These are phyloP conservation scores for Xerocomus brunneocitrinus DNA, from an alignment of 768 basidiomycete species.

Conservation along the genomic window DNA sequence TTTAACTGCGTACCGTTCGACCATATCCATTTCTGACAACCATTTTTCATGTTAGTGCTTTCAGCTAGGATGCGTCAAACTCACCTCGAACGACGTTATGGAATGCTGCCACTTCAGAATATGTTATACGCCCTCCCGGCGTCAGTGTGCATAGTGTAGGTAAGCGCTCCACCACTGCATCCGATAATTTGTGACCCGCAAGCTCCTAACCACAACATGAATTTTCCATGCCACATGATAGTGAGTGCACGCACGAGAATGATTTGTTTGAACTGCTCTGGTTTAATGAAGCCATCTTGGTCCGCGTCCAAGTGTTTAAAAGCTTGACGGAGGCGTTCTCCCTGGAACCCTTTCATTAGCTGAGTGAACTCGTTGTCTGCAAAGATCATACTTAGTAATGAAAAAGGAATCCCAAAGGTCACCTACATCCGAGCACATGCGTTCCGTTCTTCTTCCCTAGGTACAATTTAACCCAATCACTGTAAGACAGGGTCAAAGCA, in stretches of 20 bases:
- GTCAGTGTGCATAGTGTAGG: slow-evolving; percentile 89
- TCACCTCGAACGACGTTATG: slow-evolving; percentile 90
- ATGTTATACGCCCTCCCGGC: slow-evolving; percentile 87
- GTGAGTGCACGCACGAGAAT: slow-evolving; percentile 63
- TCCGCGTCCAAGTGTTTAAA: slow-evolving; percentile 89
- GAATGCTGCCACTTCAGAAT: slow-evolving; percentile 95
- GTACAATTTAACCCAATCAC: slow-evolving; percentile 96
- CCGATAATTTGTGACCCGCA: slow-evolving; percentile 95
- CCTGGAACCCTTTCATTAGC: slow-evolving; percentile 97
- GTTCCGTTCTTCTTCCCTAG: slow-evolving; percentile 88
- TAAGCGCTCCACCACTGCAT: slow-evolving; percentile 85
- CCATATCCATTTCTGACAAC: slow-evolving; percentile 84
- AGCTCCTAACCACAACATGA: slow-evolving; percentile 59
- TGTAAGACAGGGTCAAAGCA: slow-evolving; percentile 24
- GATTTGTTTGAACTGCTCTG: slow-evolving; percentile 93
- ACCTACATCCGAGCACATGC: slow-evolving; percentile 88
- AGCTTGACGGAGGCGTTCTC: slow-evolving; percentile 93
- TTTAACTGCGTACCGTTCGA: slow-evolving; percentile 58
- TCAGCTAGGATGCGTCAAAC: slow-evolving; percentile 19
- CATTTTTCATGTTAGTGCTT: slow-evolving; percentile 3
- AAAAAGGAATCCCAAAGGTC: background rate
- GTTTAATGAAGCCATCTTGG: slow-evolving; percentile 89
- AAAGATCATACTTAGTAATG: slow-evolving; percentile 7
- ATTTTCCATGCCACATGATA: background rate
- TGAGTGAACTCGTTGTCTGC: slow-evolving; percentile 95